Conservation (phyloP, 2,329 filamentous ascomycete species). For the Chaetoscypha palmicola region DNA sequence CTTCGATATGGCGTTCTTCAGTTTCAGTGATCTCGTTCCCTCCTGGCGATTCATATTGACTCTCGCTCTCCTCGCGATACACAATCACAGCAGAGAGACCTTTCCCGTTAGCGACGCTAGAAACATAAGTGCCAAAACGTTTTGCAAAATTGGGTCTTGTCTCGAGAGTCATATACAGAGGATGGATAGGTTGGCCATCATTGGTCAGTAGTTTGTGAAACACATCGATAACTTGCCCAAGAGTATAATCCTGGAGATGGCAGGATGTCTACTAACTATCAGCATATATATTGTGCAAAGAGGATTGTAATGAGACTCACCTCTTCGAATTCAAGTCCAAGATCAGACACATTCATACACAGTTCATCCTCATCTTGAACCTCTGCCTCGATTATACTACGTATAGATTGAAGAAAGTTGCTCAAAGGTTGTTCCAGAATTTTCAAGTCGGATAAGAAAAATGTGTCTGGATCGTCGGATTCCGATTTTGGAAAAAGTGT, state of each 20-base stretch:
- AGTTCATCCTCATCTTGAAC: conserved; percentile 51
- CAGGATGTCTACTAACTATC: conserved; percentile 38
- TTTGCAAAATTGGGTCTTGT: conserved; percentile 47
- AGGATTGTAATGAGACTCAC: conserved; percentile 34
- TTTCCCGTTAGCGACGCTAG: conserved; percentile 48
- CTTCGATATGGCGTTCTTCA: neutral
- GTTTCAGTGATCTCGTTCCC: conserved; percentile 3
- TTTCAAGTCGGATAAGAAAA: conserved; percentile 48
- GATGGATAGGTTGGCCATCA: conserved; percentile 47
- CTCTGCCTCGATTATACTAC: conserved; percentile 46
- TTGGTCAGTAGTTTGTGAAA: conserved; percentile 53
- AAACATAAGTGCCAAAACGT: conserved; percentile 44
- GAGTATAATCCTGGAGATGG: conserved; percentile 40
- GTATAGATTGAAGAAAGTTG: conserved; percentile 49
- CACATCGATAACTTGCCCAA: conserved; percentile 51
- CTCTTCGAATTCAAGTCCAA: conserved; percentile 51
- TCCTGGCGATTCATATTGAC: conserved; percentile 16
- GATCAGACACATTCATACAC: conserved; percentile 45
- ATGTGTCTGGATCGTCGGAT: conserved; percentile 45
- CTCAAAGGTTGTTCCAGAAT: conserved; percentile 45
- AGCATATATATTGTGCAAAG: neutral
- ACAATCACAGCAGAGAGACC: conserved; percentile 33
- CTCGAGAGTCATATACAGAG: conserved; percentile 51
- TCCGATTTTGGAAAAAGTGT: conserved; percentile 50
- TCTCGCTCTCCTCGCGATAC: conserved; percentile 24